phyloP scores from a whole-genome alignment of 768 basidiomycete genomes.

The Rhizopogon rudus region DNA sequence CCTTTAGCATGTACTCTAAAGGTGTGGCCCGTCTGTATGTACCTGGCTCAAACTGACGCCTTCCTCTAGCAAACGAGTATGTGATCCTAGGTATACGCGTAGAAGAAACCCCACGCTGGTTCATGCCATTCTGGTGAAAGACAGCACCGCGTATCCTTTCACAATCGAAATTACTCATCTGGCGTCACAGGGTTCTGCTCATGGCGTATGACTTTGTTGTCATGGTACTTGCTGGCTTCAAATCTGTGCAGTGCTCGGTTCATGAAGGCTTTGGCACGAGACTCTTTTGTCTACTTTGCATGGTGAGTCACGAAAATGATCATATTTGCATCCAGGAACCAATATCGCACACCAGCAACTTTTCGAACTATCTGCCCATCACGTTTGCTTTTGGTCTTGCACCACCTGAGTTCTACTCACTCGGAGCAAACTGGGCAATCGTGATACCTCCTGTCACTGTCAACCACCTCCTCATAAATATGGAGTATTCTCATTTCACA shows the following conservation, averaged over 20 bases:
- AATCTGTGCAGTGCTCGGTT: slow-evolving; percentile 5
- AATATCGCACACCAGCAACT: not conserved
- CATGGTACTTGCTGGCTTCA: not conserved
- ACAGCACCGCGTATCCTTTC: not conserved
- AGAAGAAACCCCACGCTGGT: not conserved
- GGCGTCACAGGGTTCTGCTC: not conserved
- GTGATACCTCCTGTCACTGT: not conserved
- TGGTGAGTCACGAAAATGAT: not conserved
- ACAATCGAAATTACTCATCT: not conserved
- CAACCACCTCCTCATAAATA: slow-evolving; percentile 1
- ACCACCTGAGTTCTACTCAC: not conserved
- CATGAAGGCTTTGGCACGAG: slow-evolving; percentile 1
- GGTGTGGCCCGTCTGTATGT: not conserved
- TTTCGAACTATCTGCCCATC: not conserved
- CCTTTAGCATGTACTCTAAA: not conserved
- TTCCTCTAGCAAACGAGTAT: not conserved
- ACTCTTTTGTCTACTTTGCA: slow-evolving; percentile 3
- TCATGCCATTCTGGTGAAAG: slow-evolving; percentile 1
- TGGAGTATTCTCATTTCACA: not conserved
- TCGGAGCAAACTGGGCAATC: too few relatives aligned
- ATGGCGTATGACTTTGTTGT: slow-evolving; percentile 2
- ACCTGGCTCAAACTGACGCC: not conserved
- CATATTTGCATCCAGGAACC: not conserved
- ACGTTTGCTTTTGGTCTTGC: not conserved
- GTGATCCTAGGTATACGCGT: not conserved